Conservation (phyloP, 306 rosid genomes). For the Cucurbita pepo region DNA sequence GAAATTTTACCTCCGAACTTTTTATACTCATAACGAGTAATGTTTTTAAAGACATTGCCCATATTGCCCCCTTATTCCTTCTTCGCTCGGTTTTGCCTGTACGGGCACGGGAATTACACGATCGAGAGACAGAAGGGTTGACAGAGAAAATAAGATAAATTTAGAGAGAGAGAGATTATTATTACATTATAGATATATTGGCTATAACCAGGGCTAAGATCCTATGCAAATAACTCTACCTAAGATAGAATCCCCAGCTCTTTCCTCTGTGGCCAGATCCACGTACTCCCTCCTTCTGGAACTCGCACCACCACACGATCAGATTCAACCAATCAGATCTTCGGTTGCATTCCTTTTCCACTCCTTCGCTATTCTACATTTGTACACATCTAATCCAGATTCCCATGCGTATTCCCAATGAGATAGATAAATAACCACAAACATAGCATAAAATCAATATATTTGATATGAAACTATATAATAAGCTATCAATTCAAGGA, state of each 20-base stretch:
- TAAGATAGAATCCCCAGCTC: background rate
- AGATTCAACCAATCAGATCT: background rate
- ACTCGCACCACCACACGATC: background rate
- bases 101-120: too few relatives aligned
- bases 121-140: too few relatives aligned
- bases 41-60: too few relatives aligned
- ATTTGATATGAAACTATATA: background rate
- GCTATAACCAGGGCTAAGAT: background rate
- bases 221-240: slow-evolving; percentile 1
- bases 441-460: background rate
- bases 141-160: background rate
- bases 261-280: background rate
- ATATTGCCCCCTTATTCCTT: too few relatives aligned
- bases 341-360: background rate
- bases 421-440: background rate
- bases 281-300: background rate
- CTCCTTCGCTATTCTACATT: background rate
- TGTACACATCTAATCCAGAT: background rate
- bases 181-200: background rate
- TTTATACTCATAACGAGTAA: too few relatives aligned
- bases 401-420: slow-evolving; percentile 2
- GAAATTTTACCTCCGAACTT: too few relatives aligned
- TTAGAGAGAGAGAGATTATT: background rate
- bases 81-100: too few relatives aligned
- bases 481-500: too few relatives aligned